phyloP scores from a whole-genome alignment of 208 protist genomes.

The Crithidia sp. region DNA sequence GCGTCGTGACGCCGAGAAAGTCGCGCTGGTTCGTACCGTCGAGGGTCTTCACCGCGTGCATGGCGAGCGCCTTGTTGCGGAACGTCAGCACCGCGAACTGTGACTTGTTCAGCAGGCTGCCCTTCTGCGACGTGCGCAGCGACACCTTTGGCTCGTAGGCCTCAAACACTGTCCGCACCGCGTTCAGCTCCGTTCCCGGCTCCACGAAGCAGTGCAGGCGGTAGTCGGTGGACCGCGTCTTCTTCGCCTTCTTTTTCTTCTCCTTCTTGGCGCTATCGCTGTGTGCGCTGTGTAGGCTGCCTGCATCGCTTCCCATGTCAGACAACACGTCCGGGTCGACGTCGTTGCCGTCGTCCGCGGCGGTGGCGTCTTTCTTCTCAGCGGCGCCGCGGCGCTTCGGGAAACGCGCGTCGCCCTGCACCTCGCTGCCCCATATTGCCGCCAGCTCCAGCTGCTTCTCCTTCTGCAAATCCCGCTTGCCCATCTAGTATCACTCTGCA shows the following conservation, averaged over 20 bases:
- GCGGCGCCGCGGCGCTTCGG: constrained; percentile 60
- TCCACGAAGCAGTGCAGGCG: constrained; percentile 90
- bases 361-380: constrained; percentile 32
- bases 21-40: constrained; percentile 86
- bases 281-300: constrained; percentile 38
- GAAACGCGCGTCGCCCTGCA: constrained; percentile 69
- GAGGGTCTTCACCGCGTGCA: constrained; percentile 80
- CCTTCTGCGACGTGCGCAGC: constrained; percentile 81
- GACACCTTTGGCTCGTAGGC: constrained; percentile 87
- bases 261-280: constrained; percentile 28
- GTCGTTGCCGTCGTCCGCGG: constrained; percentile 34
- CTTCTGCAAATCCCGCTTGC: constrained; percentile 82
- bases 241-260: constrained; percentile 40
- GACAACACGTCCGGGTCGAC: constrained; percentile 47
- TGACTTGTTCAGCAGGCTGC: constrained; percentile 88
- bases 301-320: constrained; percentile 49
- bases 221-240: constrained; percentile 50
- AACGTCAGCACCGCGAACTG: constrained; percentile 92
- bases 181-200: constrained; percentile 86
- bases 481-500: constrained; percentile 20
- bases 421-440: constrained; percentile 87
- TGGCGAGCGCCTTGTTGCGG: constrained; percentile 85
- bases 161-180: constrained; percentile 83
- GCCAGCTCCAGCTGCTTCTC: constrained; percentile 86
- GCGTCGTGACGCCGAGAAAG: constrained; percentile 59